Percentiles rank a stretch among this genome's conserved stretches.
phyloP scores from a whole-genome alignment of 2,329 filamentous ascomycete species.

The Epicoccum sorghinum region DNA sequence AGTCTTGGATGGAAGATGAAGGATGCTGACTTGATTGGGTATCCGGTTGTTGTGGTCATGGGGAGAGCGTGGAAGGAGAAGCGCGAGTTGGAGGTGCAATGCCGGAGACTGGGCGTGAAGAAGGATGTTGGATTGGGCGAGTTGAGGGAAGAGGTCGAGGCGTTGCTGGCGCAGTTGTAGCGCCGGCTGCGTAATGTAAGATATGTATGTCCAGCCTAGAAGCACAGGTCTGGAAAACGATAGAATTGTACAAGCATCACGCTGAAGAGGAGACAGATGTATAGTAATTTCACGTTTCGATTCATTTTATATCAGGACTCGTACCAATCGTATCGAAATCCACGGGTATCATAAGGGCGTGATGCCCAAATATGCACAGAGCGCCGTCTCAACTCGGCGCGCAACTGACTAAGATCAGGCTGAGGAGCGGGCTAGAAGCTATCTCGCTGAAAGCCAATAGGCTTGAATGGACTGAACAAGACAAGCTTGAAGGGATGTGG shows the following conservation, averaged over 20 bases:
- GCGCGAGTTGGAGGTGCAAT: slow-evolving; percentile 74
- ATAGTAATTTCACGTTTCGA: slow-evolving; percentile 23
- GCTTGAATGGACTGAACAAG: background rate
- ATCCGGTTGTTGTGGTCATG: slow-evolving; percentile 80
- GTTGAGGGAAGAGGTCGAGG: slow-evolving; percentile 52
- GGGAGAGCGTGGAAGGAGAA: slow-evolving; percentile 56
- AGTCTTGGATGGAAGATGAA: slow-evolving; percentile 82
- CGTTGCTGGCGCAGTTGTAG: slow-evolving; percentile 29
- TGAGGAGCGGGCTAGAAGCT: slow-evolving; percentile 12
- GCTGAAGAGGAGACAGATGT: background rate
- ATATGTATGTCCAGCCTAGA: too few species aligned
- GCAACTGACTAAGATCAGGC: slow-evolving; percentile 10
- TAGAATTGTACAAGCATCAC: background rate
- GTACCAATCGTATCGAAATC: slow-evolving; percentile 18
- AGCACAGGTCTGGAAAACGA: background rate
- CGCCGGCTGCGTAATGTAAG: too few species aligned
- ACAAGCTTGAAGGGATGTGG: background rate
- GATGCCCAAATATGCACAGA: slow-evolving; percentile 29
- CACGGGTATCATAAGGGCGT: slow-evolving; percentile 32
- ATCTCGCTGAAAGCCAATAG: background rate
- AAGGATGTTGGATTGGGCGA: slow-evolving; percentile 62
- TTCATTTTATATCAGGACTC: slow-evolving; percentile 27
- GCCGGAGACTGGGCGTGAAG: slow-evolving; percentile 69
- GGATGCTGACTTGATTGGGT: slow-evolving; percentile 89
- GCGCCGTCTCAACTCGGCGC: slow-evolving; percentile 9